Conservation (phyloP, 306 rosid genomes). For the Lathyrus oleraceus region DNA sequence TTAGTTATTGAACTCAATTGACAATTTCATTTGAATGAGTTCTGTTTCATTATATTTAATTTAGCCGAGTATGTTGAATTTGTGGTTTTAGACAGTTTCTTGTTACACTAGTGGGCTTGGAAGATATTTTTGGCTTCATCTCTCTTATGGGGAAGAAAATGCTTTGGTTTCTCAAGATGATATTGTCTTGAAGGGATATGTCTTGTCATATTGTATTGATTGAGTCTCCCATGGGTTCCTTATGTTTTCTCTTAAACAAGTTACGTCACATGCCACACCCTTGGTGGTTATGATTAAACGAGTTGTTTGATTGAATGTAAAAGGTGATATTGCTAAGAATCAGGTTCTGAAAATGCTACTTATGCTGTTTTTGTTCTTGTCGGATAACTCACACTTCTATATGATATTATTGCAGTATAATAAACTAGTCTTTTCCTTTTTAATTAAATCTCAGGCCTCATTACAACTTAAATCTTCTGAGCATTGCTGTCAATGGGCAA, state of each 20-base stretch:
- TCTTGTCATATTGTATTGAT: neutral
- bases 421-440: conserved; percentile 31
- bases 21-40: neutral
- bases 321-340: conserved; percentile 5
- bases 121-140: conserved; percentile 8
- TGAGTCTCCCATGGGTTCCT: neutral
- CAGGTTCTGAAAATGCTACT: conserved; percentile 19
- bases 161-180: conserved; percentile 25
- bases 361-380: conserved; percentile 26
- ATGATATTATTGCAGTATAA: conserved; percentile 29
- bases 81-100: conserved; percentile 20
- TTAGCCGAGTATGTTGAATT: neutral
- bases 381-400: conserved; percentile 7
- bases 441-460: conserved; percentile 72
- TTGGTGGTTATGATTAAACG: conserved; percentile 9
- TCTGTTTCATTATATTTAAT: conserved; percentile 13
- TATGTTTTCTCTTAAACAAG: conserved; percentile 13
- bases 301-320: conserved; percentile 7
- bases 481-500: conserved; percentile 82
- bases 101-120: neutral
- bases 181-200: conserved; percentile 29
- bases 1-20: conserved; percentile 4
- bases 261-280: conserved; percentile 2
- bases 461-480: conserved; percentile 83
- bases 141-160: conserved; percentile 16